These are phyloP conservation scores for Debaryomyces tyrocola DNA, from an alignment of 805 yeast genomes.

Conservation along the genomic window DNA sequence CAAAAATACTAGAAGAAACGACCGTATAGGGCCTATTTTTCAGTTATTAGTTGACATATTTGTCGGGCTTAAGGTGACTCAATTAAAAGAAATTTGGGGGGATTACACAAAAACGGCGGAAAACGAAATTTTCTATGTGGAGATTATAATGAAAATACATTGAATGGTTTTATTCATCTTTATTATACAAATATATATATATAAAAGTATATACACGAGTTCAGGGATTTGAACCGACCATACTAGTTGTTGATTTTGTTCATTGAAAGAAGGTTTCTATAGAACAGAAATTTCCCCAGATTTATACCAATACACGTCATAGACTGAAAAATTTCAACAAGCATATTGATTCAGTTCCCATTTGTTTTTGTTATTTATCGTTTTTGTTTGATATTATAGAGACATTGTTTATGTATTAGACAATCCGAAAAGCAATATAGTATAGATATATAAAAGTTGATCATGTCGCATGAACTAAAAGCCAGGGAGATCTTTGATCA, in stretches of 20 bases:
- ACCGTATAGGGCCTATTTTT: too few relatives aligned
- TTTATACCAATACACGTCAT: too few relatives aligned
- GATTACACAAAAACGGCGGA: neutral
- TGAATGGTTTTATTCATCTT: too few relatives aligned
- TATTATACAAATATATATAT: too few relatives aligned
- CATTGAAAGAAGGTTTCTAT: too few relatives aligned
- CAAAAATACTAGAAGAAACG: too few relatives aligned
- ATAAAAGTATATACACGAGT: too few relatives aligned
- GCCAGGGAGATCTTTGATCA: conserved; percentile 39
- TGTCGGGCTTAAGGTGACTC: neutral
- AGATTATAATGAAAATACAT: neutral
- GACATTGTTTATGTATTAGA: neutral
- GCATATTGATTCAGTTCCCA: neutral
- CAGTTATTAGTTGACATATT: too few relatives aligned
- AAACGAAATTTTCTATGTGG: neutral
- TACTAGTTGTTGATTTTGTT: too few relatives aligned
- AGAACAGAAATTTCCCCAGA: too few relatives aligned
- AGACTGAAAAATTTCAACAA: neutral
- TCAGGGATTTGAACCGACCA: too few relatives aligned
- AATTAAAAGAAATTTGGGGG: neutral
- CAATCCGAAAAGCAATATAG: neutral
- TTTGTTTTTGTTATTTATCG: neutral
- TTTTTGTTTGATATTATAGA: neutral
- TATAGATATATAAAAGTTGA: neutral
- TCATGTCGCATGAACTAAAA: conserved; percentile 11